Evolutionary conservation across 2,329 filamentous ascomycete genomes (phyloP), one percentile per base, ranked within the genome.

Genomic region (Zasmidium angulare): DNA sequence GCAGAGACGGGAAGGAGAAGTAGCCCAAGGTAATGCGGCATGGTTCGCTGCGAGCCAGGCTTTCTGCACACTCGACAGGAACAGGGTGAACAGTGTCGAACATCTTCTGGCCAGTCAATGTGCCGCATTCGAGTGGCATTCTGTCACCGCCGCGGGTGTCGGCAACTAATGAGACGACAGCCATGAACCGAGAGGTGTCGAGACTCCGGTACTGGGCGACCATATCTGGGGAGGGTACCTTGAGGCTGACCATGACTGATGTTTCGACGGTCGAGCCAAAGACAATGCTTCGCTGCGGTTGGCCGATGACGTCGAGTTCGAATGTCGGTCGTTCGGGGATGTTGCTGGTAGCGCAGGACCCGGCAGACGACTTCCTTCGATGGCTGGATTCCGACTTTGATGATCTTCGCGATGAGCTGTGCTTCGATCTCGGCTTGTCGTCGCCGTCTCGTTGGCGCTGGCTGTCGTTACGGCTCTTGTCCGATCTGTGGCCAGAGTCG

Each of bases 31-130:
- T 58, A 1, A 68, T 55, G n/a, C 69, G 66, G 23, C 60, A 68
- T 23, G 69, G 67, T 49, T 71, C 65, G 56, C 62, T 68, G n/a
- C 62, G 61, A 2, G 65, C 66, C 43, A 72, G 59, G 19, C 60
- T 65, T 11, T 65, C 66, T 10, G 66, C 65, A 50, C 65, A 66
- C 48, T 68, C 57, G 21, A 66, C 66, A 3, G 70, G 69, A 14
- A 71, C 65, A 11, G 66, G 61, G 51, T 71, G 71, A 11, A 72
- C 64, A 4, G 70, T 71, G 61, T 72, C 70, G 58, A 71, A 69
- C 63, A 72, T 66, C 54, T 72, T 69, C 56, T 71, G 69, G 10
- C 69, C 70, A 3, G 67, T 69, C 29, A 73, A 58, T 14, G 66
- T 67, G 40, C 66, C 67, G 31, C 67, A 61, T 55, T 72, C 70